Percentiles rank a stretch among this genome's conserved stretches.
Conservation (phyloP, 2,329 filamentous ascomycete species). For the Simplicillium aogashimaense region DNA sequence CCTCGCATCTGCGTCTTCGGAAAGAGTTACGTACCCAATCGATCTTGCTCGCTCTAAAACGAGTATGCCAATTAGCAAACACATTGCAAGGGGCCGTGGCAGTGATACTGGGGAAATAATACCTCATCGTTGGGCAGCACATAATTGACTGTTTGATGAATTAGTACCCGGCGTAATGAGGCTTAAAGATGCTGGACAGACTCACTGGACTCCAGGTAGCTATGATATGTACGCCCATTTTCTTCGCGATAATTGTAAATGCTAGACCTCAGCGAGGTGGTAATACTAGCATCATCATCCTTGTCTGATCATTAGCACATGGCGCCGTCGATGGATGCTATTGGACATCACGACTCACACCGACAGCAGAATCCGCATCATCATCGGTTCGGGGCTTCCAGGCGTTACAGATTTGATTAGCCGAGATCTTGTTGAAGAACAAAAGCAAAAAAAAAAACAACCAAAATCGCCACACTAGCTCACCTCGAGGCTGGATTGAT, state of each 20-base stretch:
- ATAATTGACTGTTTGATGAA: slow-evolving; percentile 12
- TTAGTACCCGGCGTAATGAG: background rate
- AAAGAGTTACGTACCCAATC: background rate
- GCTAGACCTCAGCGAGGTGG: slow-evolving; percentile 22
- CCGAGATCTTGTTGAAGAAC: no score
- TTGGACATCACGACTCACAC: background rate
- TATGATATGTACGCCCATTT: slow-evolving; percentile 27
- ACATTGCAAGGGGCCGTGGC: background rate
- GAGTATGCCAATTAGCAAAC: no score
- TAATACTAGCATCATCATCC: slow-evolving; percentile 17
- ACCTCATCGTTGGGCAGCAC: slow-evolving; percentile 20
- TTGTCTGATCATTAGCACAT: slow-evolving; percentile 11
- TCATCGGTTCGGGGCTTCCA: background rate
- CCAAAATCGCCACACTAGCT: no score
- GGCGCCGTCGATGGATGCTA: slow-evolving; percentile 1
- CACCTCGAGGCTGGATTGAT: background rate
- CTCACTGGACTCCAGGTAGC: slow-evolving; percentile 19
- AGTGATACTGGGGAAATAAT: background rate
- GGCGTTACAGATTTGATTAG: background rate
- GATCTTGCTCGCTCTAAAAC: slow-evolving; percentile 3
- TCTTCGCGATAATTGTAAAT: slow-evolving; percentile 25
- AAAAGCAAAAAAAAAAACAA: no score
- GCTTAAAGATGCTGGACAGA: no score
- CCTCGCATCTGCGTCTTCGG: background rate
- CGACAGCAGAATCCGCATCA: background rate